phyloP scores from a whole-genome alignment of 768 basidiomycete species.

The Russula dissimulans region DNA sequence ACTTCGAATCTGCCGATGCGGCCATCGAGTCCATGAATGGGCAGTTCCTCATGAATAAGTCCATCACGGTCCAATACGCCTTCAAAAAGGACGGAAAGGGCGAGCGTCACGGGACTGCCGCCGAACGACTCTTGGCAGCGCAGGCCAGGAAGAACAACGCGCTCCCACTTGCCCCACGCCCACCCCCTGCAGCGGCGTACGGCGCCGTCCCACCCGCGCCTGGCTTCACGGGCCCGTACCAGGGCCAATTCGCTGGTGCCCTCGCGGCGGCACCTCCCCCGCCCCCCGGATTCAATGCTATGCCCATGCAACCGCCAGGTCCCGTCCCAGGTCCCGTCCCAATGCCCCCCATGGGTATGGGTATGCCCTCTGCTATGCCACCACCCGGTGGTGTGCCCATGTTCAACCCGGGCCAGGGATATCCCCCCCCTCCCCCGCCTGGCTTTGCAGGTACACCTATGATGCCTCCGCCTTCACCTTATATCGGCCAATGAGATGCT shows the following conservation, averaged over 20 bases:
- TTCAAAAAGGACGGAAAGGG: slow-evolving; percentile 99
- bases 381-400: slow-evolving; percentile 35
- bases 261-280: slow-evolving; percentile 60
- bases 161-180: slow-evolving; percentile 65
- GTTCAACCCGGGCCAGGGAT: slow-evolving; percentile 37
- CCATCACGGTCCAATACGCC: slow-evolving; percentile 93
- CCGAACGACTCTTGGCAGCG: slow-evolving; percentile 91
- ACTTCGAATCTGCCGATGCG: slow-evolving; percentile 95
- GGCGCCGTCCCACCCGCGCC: slow-evolving; percentile 58
- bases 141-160: slow-evolving; percentile 96
- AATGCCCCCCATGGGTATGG: slow-evolving; percentile 21
- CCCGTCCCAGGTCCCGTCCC: slow-evolving; percentile 33
- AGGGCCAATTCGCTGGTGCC: slow-evolving; percentile 90
- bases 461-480: slow-evolving; percentile 26
- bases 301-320: slow-evolving; percentile 31
- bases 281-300: slow-evolving; percentile 71
- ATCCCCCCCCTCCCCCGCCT: slow-evolving; percentile 55
- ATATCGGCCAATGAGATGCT: slow-evolving; percentile 7
- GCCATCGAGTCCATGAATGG: slow-evolving; percentile 96
- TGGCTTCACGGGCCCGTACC: slow-evolving; percentile 67
- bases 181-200: slow-evolving; percentile 66
- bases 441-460: slow-evolving; percentile 48
- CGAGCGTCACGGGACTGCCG: slow-evolving; percentile 91
- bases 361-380: slow-evolving; percentile 7
- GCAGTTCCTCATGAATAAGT: slow-evolving; percentile 98